Percentiles rank a stretch among this genome's conserved stretches.
Conservation (phyloP, 495 filamentous ascomycete species). For the Aspergillus kassunensis region DNA sequence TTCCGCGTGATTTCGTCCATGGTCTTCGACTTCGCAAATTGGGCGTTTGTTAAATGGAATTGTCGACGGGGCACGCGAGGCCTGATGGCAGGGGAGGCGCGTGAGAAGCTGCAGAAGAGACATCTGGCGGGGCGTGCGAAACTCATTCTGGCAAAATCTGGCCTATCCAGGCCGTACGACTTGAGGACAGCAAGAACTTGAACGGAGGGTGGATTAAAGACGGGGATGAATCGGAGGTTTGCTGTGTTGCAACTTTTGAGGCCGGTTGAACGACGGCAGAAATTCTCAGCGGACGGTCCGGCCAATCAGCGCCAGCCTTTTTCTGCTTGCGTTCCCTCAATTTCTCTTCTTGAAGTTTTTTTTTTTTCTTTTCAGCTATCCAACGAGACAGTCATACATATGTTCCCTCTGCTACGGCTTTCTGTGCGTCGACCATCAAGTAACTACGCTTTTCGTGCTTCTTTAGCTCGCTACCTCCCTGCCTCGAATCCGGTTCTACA, state of each 20-base stretch:
- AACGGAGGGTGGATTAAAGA: slow-evolving; percentile 14
- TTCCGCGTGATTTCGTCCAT: slow-evolving; percentile 15
- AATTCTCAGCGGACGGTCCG: slow-evolving; percentile 26
- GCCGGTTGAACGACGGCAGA: slow-evolving; percentile 8
- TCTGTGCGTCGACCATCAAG: slow-evolving; percentile 9
- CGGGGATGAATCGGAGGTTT: no score
- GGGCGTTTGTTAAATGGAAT: slow-evolving; percentile 48
- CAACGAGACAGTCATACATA: slow-evolving; percentile 9
- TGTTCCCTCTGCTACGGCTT: slow-evolving; percentile 6
- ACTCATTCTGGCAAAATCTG: slow-evolving; percentile 46
- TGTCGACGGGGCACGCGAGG: slow-evolving; percentile 46
- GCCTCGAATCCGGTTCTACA: slow-evolving; percentile 1
- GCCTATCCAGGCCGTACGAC: slow-evolving; percentile 27
- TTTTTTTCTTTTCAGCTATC: slow-evolving; percentile 1
- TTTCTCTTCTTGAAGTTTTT: slow-evolving; percentile 8
- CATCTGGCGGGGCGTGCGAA: slow-evolving; percentile 55
- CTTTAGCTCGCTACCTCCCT: background rate
- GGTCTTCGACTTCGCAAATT: slow-evolving; percentile 32
- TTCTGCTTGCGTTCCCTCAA: slow-evolving; percentile 4
- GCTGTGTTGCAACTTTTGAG: slow-evolving; percentile 6
- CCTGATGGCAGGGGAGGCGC: slow-evolving; percentile 29
- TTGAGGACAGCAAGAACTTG: slow-evolving; percentile 12
- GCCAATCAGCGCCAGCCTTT: slow-evolving; percentile 23
- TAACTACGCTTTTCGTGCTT: background rate
- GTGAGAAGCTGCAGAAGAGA: slow-evolving; percentile 51